phyloP scores from a whole-genome alignment of 2,329 filamentous ascomycete species.

The Pseudocercospora macadamiae region DNA sequence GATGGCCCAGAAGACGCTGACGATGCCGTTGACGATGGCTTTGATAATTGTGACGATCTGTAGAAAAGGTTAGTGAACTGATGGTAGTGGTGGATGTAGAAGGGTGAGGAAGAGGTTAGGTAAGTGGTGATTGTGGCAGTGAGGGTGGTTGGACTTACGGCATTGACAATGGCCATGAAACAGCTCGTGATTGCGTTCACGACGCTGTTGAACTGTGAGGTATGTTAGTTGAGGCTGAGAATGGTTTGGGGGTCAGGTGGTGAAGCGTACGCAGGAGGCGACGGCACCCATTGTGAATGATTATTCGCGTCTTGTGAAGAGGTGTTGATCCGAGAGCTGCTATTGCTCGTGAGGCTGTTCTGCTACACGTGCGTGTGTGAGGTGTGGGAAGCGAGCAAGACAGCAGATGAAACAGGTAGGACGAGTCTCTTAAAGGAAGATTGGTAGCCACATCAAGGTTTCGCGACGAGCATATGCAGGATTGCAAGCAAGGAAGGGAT shows the following conservation, averaged over 20 bases:
- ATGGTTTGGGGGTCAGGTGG: background rate
- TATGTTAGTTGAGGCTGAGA: background rate
- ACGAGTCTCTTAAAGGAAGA: background rate
- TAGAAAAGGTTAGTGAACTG: conserved; percentile 44
- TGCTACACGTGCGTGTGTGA: background rate
- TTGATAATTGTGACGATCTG: conserved; percentile 48
- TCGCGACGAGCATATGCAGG: background rate
- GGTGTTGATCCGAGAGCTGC: background rate
- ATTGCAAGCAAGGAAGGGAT: background rate
- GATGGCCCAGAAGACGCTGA: conserved; percentile 53
- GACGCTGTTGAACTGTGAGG: conserved; percentile 40
- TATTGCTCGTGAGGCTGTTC: background rate
- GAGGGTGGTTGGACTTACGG: no score
- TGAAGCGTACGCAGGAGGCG: conserved; percentile 80
- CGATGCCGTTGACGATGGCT: conserved; percentile 54
- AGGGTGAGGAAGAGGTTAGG: no score
- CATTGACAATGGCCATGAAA: conserved; percentile 46
- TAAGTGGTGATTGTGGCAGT: no score
- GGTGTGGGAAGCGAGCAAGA: background rate
- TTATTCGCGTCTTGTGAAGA: conserved; percentile 17
- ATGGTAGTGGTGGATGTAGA: no score
- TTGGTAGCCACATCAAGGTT: background rate
- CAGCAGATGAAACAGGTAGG: background rate
- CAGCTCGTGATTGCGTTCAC: conserved; percentile 51
- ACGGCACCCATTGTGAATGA: conserved; percentile 71